A percentile compares a stretch with the other conserved stretches of the same genome.
These are phyloP conservation scores for Fusarium heterosporum DNA, from an alignment of 2,329 filamentous ascomycete genomes.

Conservation along the genomic window DNA sequence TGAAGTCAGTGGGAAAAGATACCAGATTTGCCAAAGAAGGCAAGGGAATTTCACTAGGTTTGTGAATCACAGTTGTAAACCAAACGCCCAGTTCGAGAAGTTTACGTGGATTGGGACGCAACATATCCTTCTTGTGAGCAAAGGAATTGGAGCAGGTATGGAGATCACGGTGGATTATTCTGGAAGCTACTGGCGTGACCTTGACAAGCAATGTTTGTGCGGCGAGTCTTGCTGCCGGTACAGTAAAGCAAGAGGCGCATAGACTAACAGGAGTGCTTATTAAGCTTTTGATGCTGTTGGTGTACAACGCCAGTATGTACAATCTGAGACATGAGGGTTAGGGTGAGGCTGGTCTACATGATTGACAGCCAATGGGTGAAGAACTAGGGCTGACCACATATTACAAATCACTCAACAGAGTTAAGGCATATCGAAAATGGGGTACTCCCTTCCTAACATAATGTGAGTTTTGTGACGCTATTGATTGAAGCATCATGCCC, in stretches of 20 bases:
- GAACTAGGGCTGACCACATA: background rate
- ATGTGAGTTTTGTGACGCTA: background rate
- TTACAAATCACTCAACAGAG: background rate
- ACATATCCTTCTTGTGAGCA: background rate
- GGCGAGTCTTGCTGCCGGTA: conserved; percentile 9
- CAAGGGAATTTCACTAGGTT: conserved; percentile 1
- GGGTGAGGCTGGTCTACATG: background rate
- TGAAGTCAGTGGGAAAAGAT: background rate
- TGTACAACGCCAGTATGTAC: background rate
- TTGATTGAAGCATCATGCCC: background rate
- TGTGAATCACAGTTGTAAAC: conserved; percentile 1
- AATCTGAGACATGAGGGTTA: background rate
- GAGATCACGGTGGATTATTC: conserved; percentile 6
- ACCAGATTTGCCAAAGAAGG: background rate
- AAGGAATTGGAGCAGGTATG: background rate
- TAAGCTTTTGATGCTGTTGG: background rate
- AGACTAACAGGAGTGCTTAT: no score
- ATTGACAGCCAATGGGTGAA: background rate
- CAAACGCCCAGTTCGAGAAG: conserved; percentile 1
- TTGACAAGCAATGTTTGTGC: background rate
- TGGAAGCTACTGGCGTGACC: conserved; percentile 1
- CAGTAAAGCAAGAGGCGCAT: background rate
- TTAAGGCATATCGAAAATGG: no score
- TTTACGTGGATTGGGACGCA: conserved; percentile 1
- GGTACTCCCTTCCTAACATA: background rate